Conservation (phyloP, 257 asterid genomes). For the Agastache rugosa region DNA sequence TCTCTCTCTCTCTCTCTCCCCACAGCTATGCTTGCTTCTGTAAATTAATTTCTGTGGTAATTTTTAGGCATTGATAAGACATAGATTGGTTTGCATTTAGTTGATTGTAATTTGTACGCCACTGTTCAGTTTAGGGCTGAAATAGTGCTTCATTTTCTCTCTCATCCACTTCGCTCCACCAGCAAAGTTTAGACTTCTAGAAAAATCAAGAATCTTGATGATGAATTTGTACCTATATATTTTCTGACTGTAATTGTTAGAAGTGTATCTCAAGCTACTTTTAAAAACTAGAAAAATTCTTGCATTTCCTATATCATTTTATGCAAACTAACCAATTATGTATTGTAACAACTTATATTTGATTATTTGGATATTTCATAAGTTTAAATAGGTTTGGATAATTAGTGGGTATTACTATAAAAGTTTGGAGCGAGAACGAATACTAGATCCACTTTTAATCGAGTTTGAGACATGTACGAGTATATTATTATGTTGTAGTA, state of each 20-base stretch:
- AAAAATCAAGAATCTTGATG: slow-evolving; percentile 25
- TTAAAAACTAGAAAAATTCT: not conserved
- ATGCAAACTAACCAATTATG: too few species aligned
- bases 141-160: slow-evolving; percentile 41
- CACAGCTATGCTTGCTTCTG: slow-evolving; percentile 45
- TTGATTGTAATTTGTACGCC: slow-evolving; percentile 45
- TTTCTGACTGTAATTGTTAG: slow-evolving; percentile 23
- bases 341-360: too few species aligned
- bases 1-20: not conserved
- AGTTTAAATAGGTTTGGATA: too few species aligned
- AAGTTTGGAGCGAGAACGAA: too few species aligned
- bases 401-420: too few species aligned
- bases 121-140: slow-evolving; percentile 81
- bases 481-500: too few species aligned
- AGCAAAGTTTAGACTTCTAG: slow-evolving; percentile 44
- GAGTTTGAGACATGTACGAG: too few species aligned
- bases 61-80: slow-evolving; percentile 39
- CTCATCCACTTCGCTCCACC: slow-evolving; percentile 45
- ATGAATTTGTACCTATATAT: slow-evolving; percentile 21
- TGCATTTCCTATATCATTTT: too few species aligned
- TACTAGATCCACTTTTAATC: too few species aligned
- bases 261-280: not conserved
- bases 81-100: slow-evolving; percentile 45
- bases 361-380: too few species aligned
- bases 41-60: slow-evolving; percentile 48